These are phyloP conservation scores for Coffea eugenioides DNA, from an alignment of 257 asterid genomes.

Conservation along the genomic window DNA sequence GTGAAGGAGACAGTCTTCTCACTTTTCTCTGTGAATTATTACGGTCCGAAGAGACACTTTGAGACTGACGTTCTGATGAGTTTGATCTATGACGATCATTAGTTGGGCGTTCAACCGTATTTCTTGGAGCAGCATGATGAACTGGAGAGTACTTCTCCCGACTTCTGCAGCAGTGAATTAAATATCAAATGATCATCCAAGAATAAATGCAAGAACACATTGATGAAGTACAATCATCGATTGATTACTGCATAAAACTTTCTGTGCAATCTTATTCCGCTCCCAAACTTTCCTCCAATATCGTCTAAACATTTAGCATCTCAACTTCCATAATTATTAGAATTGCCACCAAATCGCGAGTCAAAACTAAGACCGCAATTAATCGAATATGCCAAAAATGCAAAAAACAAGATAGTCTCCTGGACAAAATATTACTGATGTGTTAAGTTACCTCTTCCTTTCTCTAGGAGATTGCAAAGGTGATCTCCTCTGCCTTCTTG, in stretches of 20 bases:
- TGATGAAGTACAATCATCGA: neutral
- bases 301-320: neutral
- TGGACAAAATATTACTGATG: neutral
- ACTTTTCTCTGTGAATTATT: conserved; percentile 40
- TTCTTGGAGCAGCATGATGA: conserved; percentile 44
- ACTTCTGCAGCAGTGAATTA: conserved; percentile 34
- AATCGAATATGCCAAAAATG: neutral
- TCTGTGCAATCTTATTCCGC: neutral
- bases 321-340: neutral
- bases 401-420: neutral
- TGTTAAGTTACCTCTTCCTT: conserved; percentile 57
- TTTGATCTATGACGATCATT: conserved; percentile 33
- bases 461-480: conserved; percentile 53
- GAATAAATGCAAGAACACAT: neutral
- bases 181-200: conserved; percentile 8
- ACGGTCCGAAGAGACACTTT: conserved; percentile 46
- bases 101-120: conserved; percentile 30
- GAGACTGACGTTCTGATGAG: conserved; percentile 44
- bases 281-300: neutral
- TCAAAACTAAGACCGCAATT: neutral
- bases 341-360: no score
- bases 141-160: conserved; percentile 51
- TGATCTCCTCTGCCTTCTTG: conserved; percentile 41
- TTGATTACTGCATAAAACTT: neutral
- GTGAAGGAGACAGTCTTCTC: conserved; percentile 33